Conservation (phyloP, 768 basidiomycete genomes). For the Tulasnella sp. region DNA sequence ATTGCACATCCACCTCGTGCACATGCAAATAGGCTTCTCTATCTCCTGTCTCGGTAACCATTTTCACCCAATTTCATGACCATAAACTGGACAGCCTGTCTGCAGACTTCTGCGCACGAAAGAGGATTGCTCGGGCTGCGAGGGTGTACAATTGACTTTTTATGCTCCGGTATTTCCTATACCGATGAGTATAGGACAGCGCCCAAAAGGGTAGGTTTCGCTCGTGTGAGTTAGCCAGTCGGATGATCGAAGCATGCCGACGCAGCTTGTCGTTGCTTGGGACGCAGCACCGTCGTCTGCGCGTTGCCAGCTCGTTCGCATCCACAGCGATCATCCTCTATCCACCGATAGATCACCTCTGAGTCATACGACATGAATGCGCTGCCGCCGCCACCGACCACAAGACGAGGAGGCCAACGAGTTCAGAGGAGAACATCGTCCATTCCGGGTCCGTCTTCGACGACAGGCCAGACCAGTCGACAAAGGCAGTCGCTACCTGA, state of each 20-base stretch:
- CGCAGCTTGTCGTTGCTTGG: slow-evolving; percentile 11
- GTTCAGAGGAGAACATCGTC: not conserved
- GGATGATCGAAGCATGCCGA: not conserved
- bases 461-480: not conserved
- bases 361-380: not conserved
- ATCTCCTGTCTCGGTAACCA: too few relatives aligned
- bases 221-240: not conserved
- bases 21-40: not conserved
- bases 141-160: too few relatives aligned
- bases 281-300: not conserved
- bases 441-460: too few relatives aligned
- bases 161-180: too few relatives aligned
- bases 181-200: not conserved
- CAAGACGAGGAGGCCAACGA: not conserved
- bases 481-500: not conserved
- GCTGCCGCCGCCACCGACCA: not conserved
- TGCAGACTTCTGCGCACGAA: too few relatives aligned
- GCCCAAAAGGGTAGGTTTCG: not conserved
- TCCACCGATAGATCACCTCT: not conserved
- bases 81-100: too few relatives aligned
- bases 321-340: not conserved
- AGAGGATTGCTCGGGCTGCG: too few relatives aligned
- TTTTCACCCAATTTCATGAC: too few relatives aligned
- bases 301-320: not conserved
- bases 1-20: not conserved